Conservation (phyloP, 164 flowering plant species). For the Umbilicus rupestris region DNA sequence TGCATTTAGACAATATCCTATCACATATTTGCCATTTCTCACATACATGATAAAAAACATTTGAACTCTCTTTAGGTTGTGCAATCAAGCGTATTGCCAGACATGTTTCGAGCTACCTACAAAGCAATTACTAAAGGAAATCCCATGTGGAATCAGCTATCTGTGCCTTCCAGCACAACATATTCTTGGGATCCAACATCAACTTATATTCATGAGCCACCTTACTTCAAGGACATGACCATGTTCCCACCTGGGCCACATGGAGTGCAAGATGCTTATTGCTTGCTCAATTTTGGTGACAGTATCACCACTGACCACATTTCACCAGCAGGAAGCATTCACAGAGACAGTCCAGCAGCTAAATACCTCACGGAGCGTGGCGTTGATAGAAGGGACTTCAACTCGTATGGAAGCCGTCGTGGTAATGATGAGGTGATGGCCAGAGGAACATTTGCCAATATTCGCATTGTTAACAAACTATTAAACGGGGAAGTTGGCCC, state of each 20-base stretch:
- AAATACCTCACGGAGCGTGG: conserved; percentile 57
- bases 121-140: conserved; percentile 68
- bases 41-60: no score
- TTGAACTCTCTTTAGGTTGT: conserved; percentile 31
- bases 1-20: no score
- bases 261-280: conserved; percentile 57
- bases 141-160: conserved; percentile 60
- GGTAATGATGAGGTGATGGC: conserved; percentile 77
- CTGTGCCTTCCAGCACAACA: conserved; percentile 49
- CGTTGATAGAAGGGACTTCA: conserved; percentile 64
- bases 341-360: conserved; percentile 70
- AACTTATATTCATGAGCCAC: conserved; percentile 67
- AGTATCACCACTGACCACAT: conserved; percentile 76
- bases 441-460: conserved; percentile 65
- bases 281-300: conserved; percentile 67
- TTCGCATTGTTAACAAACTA: conserved; percentile 57
- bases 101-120: conserved; percentile 66
- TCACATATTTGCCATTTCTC: no score
- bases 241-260: conserved; percentile 68
- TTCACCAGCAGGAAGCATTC: conserved; percentile 81
- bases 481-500: conserved; percentile 72
- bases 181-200: conserved; percentile 57
- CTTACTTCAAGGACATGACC: no score
- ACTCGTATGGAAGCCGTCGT: conserved; percentile 73
- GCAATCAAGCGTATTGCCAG: conserved; percentile 64